Evolutionary conservation across 1,284 basidiomycete genomes (phyloP), one percentile per base, ranked within the genome.

Genomic region (Cryptococcus wingfieldii): DNA sequence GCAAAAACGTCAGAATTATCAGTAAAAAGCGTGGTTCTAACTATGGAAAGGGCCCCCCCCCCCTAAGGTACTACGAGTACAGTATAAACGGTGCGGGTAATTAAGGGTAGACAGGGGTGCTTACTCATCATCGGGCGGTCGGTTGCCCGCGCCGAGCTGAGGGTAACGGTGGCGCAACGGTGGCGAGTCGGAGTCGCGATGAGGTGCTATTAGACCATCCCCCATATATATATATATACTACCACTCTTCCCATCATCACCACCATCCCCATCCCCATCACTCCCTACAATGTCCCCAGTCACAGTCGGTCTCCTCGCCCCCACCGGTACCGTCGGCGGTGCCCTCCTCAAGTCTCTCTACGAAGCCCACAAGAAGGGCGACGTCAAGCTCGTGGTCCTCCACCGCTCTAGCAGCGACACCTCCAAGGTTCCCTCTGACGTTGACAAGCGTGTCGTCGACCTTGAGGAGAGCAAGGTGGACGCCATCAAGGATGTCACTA

Each of bases 391-490:
- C n/a, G 49, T 60, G 10, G 45, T 67, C 37, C 54, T 67, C 5
- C 62, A 66, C 38, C 48, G 66, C 48, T 39, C 54, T 10, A 39
- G 39, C 12, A 58, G 58, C 8, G 53, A 62, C 43, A 38, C 55
- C 25, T 54, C 52, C 19, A 34, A 45, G 43, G 34, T 67, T 42
- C 65, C 65, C 4, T 19, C 34, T 7, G 57, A 53, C n/a, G 48
- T 65, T 9, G 59, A 65, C 39, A 60, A 46, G n/a, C 52, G 64
- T 19, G 43, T 55, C 1, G 14, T 67, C 8, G 60, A 67, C 28
- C 39, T 65, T 13, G 50, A 38, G 16, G 38, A 38, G 5, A 38
- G 48, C 6, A 48, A 56, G 10, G 41, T 25, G 7, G 49, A 56
- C 34, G 45, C 38, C n/a, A 51, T 50, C 23, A 53, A 53, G 28